These are phyloP conservation scores for Pseudogymnoascus sp. DNA, from an alignment of 2,329 filamentous ascomycete genomes.

Conservation along the genomic window DNA sequence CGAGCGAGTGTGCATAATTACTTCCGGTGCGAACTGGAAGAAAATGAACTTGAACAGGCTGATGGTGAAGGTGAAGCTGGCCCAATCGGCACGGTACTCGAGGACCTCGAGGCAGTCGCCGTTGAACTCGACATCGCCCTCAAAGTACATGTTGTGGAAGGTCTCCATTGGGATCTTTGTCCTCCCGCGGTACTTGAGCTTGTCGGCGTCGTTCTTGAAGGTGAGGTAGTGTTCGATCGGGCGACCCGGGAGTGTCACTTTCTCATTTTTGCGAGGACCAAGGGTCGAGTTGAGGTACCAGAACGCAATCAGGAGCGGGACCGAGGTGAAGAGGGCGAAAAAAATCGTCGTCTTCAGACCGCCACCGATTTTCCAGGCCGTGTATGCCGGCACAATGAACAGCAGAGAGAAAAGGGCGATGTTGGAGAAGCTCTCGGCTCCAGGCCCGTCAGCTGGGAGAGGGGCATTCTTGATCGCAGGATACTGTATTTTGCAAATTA, in stretches of 20 bases:
- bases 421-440: conserved; percentile 84
- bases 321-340: conserved; percentile 67
- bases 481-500: conserved; percentile 45
- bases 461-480: conserved; percentile 90
- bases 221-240: conserved; percentile 85
- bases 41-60: conserved; percentile 83
- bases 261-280: conserved; percentile 86
- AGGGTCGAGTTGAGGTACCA: conserved; percentile 75
- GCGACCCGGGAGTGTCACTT: conserved; percentile 75
- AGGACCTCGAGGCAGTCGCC: conserved; percentile 81
- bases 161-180: conserved; percentile 85
- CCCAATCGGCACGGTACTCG: conserved; percentile 96
- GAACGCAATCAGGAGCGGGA: conserved; percentile 74
- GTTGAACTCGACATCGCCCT: conserved; percentile 90
- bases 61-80: conserved; percentile 83
- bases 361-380: conserved; percentile 75
- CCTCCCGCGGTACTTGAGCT: conserved; percentile 62
- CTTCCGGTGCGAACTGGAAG: conserved; percentile 77
- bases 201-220: conserved; percentile 58
- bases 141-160: conserved; percentile 97
- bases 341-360: conserved; percentile 83
- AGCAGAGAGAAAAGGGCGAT: conserved; percentile 63
- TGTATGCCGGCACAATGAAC: conserved; percentile 63
- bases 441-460: conserved; percentile 79
- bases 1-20: conserved; percentile 84